Conservation (phyloP, 345 rosid genomes). For the Eutrema yunnanense region DNA sequence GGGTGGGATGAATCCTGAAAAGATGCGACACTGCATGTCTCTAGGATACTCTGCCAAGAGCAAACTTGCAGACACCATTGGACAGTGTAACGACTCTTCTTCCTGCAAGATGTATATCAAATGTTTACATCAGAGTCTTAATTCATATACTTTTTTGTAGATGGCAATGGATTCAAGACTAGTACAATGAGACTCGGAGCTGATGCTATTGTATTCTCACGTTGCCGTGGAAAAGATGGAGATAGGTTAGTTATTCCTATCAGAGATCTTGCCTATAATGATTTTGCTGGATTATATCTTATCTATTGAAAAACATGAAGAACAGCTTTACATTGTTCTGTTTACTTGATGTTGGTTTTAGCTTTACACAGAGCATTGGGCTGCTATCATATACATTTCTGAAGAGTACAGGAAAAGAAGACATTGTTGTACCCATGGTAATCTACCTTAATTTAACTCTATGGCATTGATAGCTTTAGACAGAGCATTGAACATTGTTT, state of each 20-base stretch:
- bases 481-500: background rate
- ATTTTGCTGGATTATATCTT: background rate
- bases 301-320: background rate
- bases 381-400: constrained; percentile 81
- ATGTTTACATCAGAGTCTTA: background rate
- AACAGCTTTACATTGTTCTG: background rate
- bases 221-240: constrained; percentile 58
- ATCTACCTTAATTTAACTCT: constrained; percentile 9
- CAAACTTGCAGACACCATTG: constrained; percentile 74
- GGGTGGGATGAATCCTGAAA: constrained; percentile 95
- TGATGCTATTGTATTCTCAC: constrained; percentile 94
- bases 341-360: constrained; percentile 36
- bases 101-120: background rate
- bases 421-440: constrained; percentile 98
- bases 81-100: constrained; percentile 53
- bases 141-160: constrained; percentile 28
- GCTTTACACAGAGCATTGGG: constrained; percentile 88
- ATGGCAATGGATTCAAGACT: constrained; percentile 97
- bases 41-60: constrained; percentile 85
- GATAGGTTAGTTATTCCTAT: constrained; percentile 38
- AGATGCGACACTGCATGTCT: constrained; percentile 81
- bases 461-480: background rate
- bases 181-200: constrained; percentile 99
- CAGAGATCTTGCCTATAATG: background rate
- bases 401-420: constrained; percentile 91